A percentile compares a stretch with the other conserved stretches of the same genome.
phyloP scores from a whole-genome alignment of 805 yeast species.

The Barnettozyma wickerhamii region DNA sequence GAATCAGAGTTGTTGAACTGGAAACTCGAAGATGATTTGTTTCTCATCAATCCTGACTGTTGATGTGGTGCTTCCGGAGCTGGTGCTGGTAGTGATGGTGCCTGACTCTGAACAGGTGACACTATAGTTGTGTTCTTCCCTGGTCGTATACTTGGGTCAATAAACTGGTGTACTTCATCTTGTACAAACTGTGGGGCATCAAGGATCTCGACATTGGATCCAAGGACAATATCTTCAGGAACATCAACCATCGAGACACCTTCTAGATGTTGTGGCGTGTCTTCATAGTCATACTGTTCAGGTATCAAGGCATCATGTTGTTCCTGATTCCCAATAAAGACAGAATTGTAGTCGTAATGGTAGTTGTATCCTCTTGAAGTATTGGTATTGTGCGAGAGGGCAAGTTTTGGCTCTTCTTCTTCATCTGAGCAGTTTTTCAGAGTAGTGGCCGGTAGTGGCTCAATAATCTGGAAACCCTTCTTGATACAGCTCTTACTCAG shows the following conservation, averaged over 20 bases:
- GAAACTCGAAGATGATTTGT: slow-evolving; percentile 2
- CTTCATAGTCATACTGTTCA: slow-evolving; percentile 19
- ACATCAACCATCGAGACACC: slow-evolving; percentile 26
- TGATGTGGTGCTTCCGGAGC: not conserved
- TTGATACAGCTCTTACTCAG: not conserved
- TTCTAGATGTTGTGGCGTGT: slow-evolving; percentile 23
- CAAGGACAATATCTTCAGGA: slow-evolving; percentile 26
- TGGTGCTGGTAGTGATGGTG: not conserved
- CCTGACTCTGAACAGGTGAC: slow-evolving; percentile 5
- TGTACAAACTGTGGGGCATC: slow-evolving; percentile 12
- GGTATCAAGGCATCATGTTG: slow-evolving; percentile 10
- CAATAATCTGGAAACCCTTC: slow-evolving; percentile 50
- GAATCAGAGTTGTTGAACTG: slow-evolving; percentile 20
- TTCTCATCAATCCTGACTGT: not conserved
- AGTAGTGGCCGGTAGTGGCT: slow-evolving; percentile 80
- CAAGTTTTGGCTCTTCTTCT: slow-evolving; percentile 37
- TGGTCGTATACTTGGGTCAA: slow-evolving; percentile 4
- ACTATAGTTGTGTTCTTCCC: not conserved
- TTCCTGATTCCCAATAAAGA: slow-evolving; percentile 48
- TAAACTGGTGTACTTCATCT: slow-evolving; percentile 1
- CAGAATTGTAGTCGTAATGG: slow-evolving; percentile 77
- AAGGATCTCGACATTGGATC: slow-evolving; percentile 20
- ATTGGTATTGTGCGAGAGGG: slow-evolving; percentile 67
- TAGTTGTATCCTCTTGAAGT: slow-evolving; percentile 73
- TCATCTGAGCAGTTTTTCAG: slow-evolving; percentile 73